Percentiles rank a stretch among this genome's conserved stretches.
These are phyloP conservation scores for Tephrocybe sp. DNA, from an alignment of 768 basidiomycete species.

Conservation along the genomic window DNA sequence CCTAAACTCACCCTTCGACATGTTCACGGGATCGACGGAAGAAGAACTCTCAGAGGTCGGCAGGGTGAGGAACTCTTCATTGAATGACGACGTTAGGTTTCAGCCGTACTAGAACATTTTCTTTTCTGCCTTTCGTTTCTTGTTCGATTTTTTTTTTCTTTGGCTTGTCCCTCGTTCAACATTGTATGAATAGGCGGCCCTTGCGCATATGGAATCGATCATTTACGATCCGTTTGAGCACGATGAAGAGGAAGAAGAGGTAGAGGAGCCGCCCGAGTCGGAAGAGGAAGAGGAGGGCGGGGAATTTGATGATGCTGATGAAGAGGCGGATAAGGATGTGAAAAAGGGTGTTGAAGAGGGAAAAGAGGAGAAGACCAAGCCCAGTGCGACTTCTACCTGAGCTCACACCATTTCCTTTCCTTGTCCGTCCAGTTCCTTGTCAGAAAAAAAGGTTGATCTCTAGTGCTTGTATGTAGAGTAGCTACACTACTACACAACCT, in stretches of 20 bases:
- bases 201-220: slow-evolving; percentile 80
- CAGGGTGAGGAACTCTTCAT: slow-evolving; percentile 86
- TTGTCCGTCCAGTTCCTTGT: no score
- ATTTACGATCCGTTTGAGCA: slow-evolving; percentile 51
- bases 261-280: slow-evolving; percentile 2
- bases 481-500: no score
- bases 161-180: no score
- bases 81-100: slow-evolving; percentile 65
- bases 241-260: background rate
- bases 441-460: no score
- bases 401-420: no score
- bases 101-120: slow-evolving; percentile 77
- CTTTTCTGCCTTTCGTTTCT: no score
- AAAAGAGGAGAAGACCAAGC: no score
- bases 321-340: no score
- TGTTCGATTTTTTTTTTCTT: no score
- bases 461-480: no score
- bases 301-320: slow-evolving; percentile 6
- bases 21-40: slow-evolving; percentile 53
- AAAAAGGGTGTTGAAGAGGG: no score
- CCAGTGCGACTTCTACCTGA: no score
- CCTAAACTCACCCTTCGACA: slow-evolving; percentile 41
- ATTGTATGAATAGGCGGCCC: slow-evolving; percentile 57
- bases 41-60: slow-evolving; percentile 84
- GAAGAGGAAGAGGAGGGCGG: background rate